These are phyloP conservation scores for Aureobasidium sp. DNA, from an alignment of 2,329 filamentous ascomycete species.

Conservation along the genomic window DNA sequence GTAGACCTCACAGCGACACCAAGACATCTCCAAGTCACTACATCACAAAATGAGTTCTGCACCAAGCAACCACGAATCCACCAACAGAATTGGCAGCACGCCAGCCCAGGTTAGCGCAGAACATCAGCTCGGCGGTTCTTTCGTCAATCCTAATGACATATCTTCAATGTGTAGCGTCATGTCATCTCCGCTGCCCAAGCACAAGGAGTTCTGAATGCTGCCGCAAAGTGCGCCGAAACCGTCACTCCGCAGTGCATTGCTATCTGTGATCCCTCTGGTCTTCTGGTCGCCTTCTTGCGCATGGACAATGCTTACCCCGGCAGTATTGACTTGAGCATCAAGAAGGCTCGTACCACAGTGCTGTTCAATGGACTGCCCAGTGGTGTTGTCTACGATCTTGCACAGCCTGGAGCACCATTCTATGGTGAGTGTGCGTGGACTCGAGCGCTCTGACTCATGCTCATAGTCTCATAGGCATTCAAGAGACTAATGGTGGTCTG, in stretches of 20 bases:
- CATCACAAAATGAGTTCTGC: constrained; percentile 1
- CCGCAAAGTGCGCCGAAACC: constrained; percentile 9
- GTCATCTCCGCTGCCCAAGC: constrained; percentile 25
- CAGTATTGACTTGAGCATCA: constrained; percentile 24
- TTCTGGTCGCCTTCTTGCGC: constrained; percentile 25
- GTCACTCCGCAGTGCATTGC: constrained; percentile 25
- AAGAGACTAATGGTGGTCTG: constrained; percentile 26
- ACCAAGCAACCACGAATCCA: not conserved
- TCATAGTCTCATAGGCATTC: constrained; percentile 18
- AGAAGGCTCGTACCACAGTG: constrained; percentile 25
- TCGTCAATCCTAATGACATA: not conserved
- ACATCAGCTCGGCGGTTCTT: not conserved
- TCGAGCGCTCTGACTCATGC: not conserved
- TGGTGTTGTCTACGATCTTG: constrained; percentile 22
- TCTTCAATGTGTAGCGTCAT: constrained; percentile 18
- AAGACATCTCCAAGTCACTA: not conserved
- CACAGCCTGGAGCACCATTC: constrained; percentile 20
- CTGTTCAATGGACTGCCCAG: constrained; percentile 26
- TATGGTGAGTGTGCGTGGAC: not conserved
- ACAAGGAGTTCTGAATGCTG: constrained; percentile 22
- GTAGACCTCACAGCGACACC: not conserved
- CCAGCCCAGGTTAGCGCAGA: not conserved
- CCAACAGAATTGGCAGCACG: constrained; percentile 13
- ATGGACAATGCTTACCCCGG: constrained; percentile 27
- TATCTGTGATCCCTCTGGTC: constrained; percentile 23